Base-by-base conservation (phyloP, 345 rosid species). In the Populus nigra region DNA sequence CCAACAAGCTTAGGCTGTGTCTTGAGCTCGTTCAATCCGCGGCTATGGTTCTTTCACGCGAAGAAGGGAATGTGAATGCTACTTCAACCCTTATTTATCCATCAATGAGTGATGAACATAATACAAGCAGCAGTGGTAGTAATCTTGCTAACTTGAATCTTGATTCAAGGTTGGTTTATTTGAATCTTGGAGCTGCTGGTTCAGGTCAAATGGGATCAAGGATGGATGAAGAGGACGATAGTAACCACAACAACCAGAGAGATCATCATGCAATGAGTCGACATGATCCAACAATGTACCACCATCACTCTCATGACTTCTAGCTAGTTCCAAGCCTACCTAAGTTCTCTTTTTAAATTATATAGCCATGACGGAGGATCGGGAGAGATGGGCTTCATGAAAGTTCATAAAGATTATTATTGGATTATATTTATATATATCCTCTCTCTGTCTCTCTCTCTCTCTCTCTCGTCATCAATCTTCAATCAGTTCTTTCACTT, bases 11-110 rank as follows among this genome's bases (percentile, higher is more conserved):
- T 0, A 86, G 99, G 85, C 91, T 96, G 50, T 96, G 99, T 75
- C 91, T 96, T 0, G 99, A 96, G 88, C 92, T 96, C n/a, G 99
- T 96, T 63, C 99, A 96, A 15, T 96, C 99, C 0, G 98, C 98
- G 7, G 99, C 99, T 53, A 80, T 91, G 82, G 99, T 96, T 69
- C 88, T 96, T 66, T 96, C 99, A 20, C 88, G 99, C 4, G 99
- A 96, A 87, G 99, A 96, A 90, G 98, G 94, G 59, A 92, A 77
- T 76, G 85, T 71, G 6, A 87, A 85, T 59, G 86, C 87, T 57
- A 78, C 81, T 68, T 86, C 91, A 8, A 81, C 83, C 27, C 78
- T 86, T 5, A 86, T 87, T 68, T 88, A 92, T 73, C 95, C 91
- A 15, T 91, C 91, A 0, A 80, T 88, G 90, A 88, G 83, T 17